Base-by-base conservation (phyloP, 2,329 filamentous ascomycete genomes). In the Cladophialophora bantiana region DNA sequence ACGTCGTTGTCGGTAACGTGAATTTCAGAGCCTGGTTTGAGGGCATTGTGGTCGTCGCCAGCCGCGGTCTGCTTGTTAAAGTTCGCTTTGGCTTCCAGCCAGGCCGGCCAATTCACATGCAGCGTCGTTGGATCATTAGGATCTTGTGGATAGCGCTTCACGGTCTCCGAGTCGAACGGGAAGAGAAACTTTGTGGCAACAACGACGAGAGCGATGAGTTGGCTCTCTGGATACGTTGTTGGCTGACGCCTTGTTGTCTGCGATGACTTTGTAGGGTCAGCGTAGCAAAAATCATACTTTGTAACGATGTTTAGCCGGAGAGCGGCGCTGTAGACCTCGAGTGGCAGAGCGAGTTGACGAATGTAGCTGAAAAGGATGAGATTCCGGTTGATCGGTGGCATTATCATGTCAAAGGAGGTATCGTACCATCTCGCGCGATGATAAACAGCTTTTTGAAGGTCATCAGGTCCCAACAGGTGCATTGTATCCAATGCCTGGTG, bases 171-270 rank as follows among this genome's bases (percentile, higher is more conserved):
- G 73, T 92, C 88, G 53, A 97, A 87, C 0, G 94, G 92, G 73
- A 92, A 93, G 20, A 90, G 82, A 2, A 97, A 77, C 73, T 97
- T 97, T 3, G 90, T 88, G 3, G 90, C 88, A 13, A 96, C 83
- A 2, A 97, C 81, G 3, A 97, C 77, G 3, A 92, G 80, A 3
- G 89, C 84, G 63, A 93, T 82, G 0, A 97, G 80, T 52, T 91
- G 86, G 5, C 91, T 82, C 74, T 98, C 95, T 0, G 95, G 93
- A 68, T 90, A 85, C 59, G 88, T 82, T 15, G 89, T 78, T 7
- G 85, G 78, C 32, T 83, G 70, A 6, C 67, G 68, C 59, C 68
- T 53, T 5, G 32, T 66, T 36, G 40, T 54, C 5, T 42, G 36
- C 36, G 15, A 31, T 12, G 45, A 26, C 57, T 48, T 50, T 50